Evolutionary conservation across 148 eudicot species (phyloP), one percentile per base, ranked within the genome.

Genomic region (Rhododendron molle): DNA sequence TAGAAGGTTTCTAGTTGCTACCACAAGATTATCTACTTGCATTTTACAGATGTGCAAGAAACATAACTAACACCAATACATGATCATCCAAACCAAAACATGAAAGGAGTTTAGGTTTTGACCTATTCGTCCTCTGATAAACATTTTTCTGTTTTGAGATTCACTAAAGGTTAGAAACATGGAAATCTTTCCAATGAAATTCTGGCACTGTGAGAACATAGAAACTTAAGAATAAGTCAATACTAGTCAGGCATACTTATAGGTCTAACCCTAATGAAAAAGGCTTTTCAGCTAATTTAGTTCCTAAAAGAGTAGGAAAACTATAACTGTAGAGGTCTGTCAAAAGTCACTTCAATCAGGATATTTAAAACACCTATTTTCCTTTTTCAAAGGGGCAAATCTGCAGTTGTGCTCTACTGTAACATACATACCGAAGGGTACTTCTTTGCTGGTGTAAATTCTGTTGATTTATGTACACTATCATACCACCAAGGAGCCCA

Each of bases 401-500:
- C 43, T 65, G 52, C 21, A 60, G 30, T 34, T 65, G 9, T 47
- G 21, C 83, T 76, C 71, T 34, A 60, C 2, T 12, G 7, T 78
- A 71, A 49, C 32, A 82, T 71, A 87, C 91, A 85, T 87, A 97
- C 99, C 90, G 87, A 87, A 62, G 95, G 95, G 88, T 94, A 95
- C 82, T 88, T 90, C 56, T 69, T 89, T 82, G 91, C 89, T 56
- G 90, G 83, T 36, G 88, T 84, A 71, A 97, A 97, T 69, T 98
- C 90, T 34, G 94, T 92, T 43, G 98, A 97, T 76, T 93, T 93
- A 87, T 93, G 99, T 49, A 93, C 94, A 85, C 89, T 92, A 79
- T 60, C 87, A 86, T 97, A 95, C 99, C 99, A 97, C 94, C 98
- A 97, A 36, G 99, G 98, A 43, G 98, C 99, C 99, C 99, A 97